A percentile compares a stretch with the other conserved stretches of the same genome.
These are phyloP conservation scores for Ophiostoma triangulosporum DNA, from an alignment of 2,329 filamentous ascomycete species.

Conservation along the genomic window DNA sequence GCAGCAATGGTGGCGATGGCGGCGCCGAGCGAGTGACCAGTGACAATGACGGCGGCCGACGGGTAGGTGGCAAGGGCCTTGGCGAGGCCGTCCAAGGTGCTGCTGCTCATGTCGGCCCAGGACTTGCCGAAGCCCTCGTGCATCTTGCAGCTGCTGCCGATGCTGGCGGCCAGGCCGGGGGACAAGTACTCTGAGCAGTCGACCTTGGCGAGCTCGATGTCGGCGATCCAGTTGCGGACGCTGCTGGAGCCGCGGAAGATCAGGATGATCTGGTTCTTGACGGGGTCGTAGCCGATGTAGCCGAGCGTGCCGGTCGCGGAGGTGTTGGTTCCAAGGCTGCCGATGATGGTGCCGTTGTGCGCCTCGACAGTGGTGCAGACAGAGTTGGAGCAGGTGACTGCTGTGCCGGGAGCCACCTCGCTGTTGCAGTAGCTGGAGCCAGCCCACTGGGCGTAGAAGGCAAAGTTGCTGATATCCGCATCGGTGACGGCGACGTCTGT, in stretches of 20 bases:
- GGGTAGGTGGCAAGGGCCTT: slow-evolving; percentile 22
- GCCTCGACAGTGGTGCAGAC: slow-evolving; percentile 31
- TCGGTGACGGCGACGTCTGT: slow-evolving; percentile 17
- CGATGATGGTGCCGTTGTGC: slow-evolving; percentile 30
- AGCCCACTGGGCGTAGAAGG: slow-evolving; percentile 38
- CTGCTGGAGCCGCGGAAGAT: slow-evolving; percentile 46
- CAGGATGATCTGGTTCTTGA: slow-evolving; percentile 40
- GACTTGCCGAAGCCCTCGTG: slow-evolving; percentile 46
- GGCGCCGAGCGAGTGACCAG: slow-evolving; percentile 57
- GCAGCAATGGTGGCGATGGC: slow-evolving; percentile 49
- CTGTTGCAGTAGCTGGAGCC: slow-evolving; percentile 42
- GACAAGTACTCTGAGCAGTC: slow-evolving; percentile 18
- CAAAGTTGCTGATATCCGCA: slow-evolving; percentile 25
- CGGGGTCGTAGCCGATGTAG: slow-evolving; percentile 36
- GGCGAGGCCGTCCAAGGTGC: slow-evolving; percentile 30
- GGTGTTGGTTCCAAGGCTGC: slow-evolving; percentile 21
- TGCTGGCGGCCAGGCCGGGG: slow-evolving; percentile 1
- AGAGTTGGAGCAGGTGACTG: slow-evolving; percentile 27
- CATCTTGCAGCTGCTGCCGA: slow-evolving; percentile 31
- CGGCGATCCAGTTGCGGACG: slow-evolving; percentile 47
- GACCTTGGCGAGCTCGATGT: slow-evolving; percentile 30
- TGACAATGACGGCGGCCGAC: slow-evolving; percentile 34
- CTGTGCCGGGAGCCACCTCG: slow-evolving; percentile 23
- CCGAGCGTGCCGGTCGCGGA: slow-evolving; percentile 26
- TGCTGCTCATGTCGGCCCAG: slow-evolving; percentile 38